These are phyloP conservation scores for Starmerella cellae DNA, from an alignment of 805 yeast species.

Conservation along the genomic window DNA sequence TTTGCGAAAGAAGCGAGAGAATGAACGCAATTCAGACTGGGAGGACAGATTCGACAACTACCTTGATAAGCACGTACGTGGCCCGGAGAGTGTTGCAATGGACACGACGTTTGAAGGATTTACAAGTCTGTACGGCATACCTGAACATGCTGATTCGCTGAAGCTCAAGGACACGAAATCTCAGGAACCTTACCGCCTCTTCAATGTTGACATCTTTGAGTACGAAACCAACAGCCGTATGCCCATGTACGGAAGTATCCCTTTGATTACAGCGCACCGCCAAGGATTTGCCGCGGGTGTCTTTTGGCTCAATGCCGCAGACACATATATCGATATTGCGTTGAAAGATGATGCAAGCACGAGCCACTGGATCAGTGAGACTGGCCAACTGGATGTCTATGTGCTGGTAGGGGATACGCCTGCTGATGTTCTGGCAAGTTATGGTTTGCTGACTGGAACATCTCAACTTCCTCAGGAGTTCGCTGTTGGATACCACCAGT, in stretches of 20 bases:
- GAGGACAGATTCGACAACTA: conserved; percentile 58
- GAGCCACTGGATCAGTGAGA: conserved; percentile 85
- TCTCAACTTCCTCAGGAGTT: conserved; percentile 62
- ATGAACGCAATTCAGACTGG: conserved; percentile 47
- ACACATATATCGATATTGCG: conserved; percentile 70
- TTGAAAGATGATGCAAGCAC: conserved; percentile 26
- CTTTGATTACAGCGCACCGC: conserved; percentile 63
- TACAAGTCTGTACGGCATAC: conserved; percentile 74
- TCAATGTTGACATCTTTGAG: conserved; percentile 90
- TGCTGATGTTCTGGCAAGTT: conserved; percentile 45
- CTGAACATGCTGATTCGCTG: conserved; percentile 84
- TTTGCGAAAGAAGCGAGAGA: conserved; percentile 39
- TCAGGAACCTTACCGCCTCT: conserved; percentile 70
- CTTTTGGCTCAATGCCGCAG: conserved; percentile 89
- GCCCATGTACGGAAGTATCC: conserved; percentile 94
- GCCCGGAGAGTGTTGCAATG: conserved; percentile 75
- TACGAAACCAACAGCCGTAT: conserved; percentile 68
- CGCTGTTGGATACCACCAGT: conserved; percentile 85
- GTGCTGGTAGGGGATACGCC: conserved; percentile 46
- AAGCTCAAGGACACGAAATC: conserved; percentile 53
- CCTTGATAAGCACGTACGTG: conserved; percentile 46
- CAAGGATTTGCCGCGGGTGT: conserved; percentile 46
- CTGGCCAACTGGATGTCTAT: conserved; percentile 67
- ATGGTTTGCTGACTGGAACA: conserved; percentile 60
- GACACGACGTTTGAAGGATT: conserved; percentile 58